Conservation (phyloP, 2,329 filamentous ascomycete species). For the Scytalidium lignicola region DNA sequence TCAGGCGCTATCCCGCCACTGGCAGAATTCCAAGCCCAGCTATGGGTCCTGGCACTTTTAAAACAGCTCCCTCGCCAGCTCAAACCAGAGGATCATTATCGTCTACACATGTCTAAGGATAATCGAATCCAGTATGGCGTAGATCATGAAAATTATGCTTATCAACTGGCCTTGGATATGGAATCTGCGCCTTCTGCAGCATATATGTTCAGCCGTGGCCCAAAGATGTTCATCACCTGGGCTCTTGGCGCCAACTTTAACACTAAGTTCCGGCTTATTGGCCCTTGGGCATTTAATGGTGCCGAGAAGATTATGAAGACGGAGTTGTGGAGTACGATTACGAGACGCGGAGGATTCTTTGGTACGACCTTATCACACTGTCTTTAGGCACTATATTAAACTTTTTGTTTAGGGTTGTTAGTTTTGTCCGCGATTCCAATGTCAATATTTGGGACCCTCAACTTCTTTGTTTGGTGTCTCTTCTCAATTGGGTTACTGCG, state of each 20-base stretch:
- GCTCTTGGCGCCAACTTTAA: conserved; percentile 46
- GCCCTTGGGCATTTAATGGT: conserved; percentile 14
- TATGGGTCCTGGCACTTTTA: conserved; percentile 40
- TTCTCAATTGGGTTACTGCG: not conserved
- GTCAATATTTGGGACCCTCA: not conserved
- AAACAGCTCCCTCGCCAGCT: conserved; percentile 20
- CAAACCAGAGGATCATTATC: conserved; percentile 37
- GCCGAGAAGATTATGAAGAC: conserved; percentile 12
- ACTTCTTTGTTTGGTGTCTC: not conserved
- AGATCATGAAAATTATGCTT: conserved; percentile 45
- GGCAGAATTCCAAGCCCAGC: conserved; percentile 42
- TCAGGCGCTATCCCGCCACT: conserved; percentile 41
- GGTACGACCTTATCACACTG: conserved; percentile 2
- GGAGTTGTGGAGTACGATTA: conserved; percentile 14
- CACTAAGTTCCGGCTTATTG: conserved; percentile 40
- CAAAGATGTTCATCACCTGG: conserved; percentile 38
- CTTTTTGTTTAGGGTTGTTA: not conserved
- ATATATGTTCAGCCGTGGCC: conserved; percentile 28
- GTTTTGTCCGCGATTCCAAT: not conserved
- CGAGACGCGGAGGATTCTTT: conserved; percentile 11
- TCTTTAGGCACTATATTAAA: not conserved
- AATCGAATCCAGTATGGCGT: conserved; percentile 31
- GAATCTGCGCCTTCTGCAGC: conserved; percentile 35
- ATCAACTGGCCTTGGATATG: conserved; percentile 44
- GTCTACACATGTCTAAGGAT: conserved; percentile 29